phyloP scores from a whole-genome alignment of 148 eudicot genomes.

The Tetragonia tetragonoides region DNA sequence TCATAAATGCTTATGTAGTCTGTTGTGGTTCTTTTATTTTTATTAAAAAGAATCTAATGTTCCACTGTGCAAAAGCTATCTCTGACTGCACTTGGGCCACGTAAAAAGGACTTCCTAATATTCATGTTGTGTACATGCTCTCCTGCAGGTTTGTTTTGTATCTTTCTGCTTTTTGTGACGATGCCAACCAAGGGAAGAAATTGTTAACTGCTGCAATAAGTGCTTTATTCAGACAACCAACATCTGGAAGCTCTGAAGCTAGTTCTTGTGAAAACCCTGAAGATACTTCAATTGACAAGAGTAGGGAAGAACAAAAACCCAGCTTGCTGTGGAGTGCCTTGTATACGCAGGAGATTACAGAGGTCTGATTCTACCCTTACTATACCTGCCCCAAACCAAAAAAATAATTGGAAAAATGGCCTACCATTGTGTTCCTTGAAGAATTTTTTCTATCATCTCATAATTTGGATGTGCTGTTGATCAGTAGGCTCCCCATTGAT shows the following conservation, averaged over 20 bases:
- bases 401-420: background rate
- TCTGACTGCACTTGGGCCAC: slow-evolving; percentile 1
- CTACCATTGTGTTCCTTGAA: background rate
- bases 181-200: slow-evolving; percentile 64
- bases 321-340: slow-evolving; percentile 67
- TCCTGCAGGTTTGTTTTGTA: slow-evolving; percentile 72
- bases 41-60: background rate
- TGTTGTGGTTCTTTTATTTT: background rate
- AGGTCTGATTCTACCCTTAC: slow-evolving; percentile 38
- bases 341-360: slow-evolving; percentile 57
- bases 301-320: slow-evolving; percentile 45
- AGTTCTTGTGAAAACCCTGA: slow-evolving; percentile 34
- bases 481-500: too few relatives aligned
- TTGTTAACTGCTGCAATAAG: slow-evolving; percentile 53
- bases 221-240: slow-evolving; percentile 44
- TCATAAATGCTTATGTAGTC: background rate
- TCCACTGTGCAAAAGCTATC: background rate
- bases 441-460: background rate
- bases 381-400: background rate
- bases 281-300: slow-evolving; percentile 22
- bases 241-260: slow-evolving; percentile 34
- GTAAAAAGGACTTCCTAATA: background rate
- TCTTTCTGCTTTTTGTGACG: slow-evolving; percentile 67
- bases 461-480: background rate
- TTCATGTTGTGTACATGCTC: slow-evolving; percentile 18